A percentile compares a stretch with the other conserved stretches of the same genome.
These are phyloP conservation scores for Plantago major DNA, from an alignment of 257 asterid species.

Conservation along the genomic window DNA sequence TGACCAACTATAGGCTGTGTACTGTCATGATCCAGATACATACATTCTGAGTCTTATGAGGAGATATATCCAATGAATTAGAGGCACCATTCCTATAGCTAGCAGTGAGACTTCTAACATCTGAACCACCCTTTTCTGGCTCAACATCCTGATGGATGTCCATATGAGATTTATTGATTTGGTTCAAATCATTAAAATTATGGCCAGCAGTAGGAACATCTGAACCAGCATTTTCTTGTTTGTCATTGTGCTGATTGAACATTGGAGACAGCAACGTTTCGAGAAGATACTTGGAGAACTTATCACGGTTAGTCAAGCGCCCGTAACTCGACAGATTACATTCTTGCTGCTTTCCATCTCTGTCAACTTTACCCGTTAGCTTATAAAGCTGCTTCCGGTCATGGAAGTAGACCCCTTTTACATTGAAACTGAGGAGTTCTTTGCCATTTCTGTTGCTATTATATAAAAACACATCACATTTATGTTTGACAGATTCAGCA, in stretches of 20 bases:
- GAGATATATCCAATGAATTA: conserved; percentile 17
- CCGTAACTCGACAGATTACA: conserved; percentile 50
- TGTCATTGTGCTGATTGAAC: conserved; percentile 32
- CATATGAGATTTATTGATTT: too few relatives aligned
- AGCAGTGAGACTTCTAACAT: conserved; percentile 14
- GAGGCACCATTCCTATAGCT: conserved; percentile 20
- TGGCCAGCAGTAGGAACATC: too few relatives aligned
- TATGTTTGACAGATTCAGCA: conserved; percentile 89
- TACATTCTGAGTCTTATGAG: conserved; percentile 32
- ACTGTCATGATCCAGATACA: conserved; percentile 9
- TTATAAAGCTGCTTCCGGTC: conserved; percentile 58
- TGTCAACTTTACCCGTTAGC: conserved; percentile 71
- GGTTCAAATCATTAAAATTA: too few relatives aligned
- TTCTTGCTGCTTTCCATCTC: conserved; percentile 68
- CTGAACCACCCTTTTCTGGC: not conserved
- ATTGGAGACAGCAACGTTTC: conserved; percentile 45
- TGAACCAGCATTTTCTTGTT: conserved; percentile 9
- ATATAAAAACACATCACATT: conserved; percentile 71
- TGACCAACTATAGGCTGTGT: conserved; percentile 2
- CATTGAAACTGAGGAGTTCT: conserved; percentile 85
- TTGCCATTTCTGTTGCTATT: conserved; percentile 70
- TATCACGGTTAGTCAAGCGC: conserved; percentile 63
- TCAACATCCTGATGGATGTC: too few relatives aligned
- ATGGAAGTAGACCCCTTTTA: conserved; percentile 75
- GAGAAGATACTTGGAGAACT: conserved; percentile 76